Evolutionary conservation across 495 filamentous ascomycete genomes (phyloP).

Genomic region (Talaromyces trachyspermus): DNA sequence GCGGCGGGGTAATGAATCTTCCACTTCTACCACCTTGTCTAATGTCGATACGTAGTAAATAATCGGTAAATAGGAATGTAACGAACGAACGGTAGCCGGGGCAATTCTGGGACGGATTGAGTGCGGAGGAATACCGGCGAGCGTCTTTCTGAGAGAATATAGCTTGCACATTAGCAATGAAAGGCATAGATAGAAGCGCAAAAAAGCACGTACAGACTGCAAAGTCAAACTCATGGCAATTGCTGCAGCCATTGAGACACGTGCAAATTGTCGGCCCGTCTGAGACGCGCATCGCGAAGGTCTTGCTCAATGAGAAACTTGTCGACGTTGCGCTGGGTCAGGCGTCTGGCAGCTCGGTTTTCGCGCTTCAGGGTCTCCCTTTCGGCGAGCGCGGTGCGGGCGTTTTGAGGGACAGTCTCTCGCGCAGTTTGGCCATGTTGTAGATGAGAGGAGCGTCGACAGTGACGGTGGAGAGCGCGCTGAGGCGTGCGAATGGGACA

Average conservation of each 20-base stretch:
- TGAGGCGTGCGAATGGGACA: too few species aligned
- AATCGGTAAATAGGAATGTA: neutral
- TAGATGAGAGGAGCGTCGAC: constrained; percentile 4
- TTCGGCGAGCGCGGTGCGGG: constrained; percentile 31
- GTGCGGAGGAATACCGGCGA: too few species aligned
- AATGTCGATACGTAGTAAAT: neutral
- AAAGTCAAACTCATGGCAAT: constrained; percentile 31
- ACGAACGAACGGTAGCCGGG: neutral
- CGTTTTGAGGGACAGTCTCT: constrained; percentile 28
- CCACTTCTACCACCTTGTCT: too few species aligned
- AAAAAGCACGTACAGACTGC: neutral
- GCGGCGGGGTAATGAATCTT: neutral
- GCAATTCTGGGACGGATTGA: too few species aligned
- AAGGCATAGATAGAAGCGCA: too few species aligned
- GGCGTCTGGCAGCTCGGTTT: constrained; percentile 32
- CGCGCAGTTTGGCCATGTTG: constrained; percentile 26
- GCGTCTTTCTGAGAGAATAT: too few species aligned
- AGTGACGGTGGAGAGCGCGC: too few species aligned
- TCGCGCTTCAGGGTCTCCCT: constrained; percentile 33
- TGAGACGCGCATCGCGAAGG: constrained; percentile 50
- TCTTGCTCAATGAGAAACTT: constrained; percentile 35
- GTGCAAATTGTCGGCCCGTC: constrained; percentile 51
- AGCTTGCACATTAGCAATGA: too few species aligned
- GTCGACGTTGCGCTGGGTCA: constrained; percentile 39
- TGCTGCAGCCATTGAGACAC: constrained; percentile 63